Evolutionary conservation across 257 asterid species (phyloP).

Genomic region (Salvia hispanica): DNA sequence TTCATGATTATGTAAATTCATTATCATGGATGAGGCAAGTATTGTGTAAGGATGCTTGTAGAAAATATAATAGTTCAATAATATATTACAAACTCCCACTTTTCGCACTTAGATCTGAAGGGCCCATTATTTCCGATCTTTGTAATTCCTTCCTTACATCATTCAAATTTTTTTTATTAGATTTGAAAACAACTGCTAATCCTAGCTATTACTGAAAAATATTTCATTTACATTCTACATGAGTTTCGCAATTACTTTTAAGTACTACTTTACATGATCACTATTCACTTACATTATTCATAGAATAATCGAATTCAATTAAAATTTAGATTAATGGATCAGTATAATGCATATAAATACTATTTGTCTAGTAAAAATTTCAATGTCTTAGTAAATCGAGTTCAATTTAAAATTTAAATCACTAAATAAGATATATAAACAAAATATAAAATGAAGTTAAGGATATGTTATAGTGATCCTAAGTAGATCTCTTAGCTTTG

Average conservation of each 20-base stretch:
- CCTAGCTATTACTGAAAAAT: too few relatives aligned
- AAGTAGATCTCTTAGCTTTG: conserved; percentile 58
- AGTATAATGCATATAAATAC: too few relatives aligned
- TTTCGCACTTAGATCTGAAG: conserved; percentile 35
- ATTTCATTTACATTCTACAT: too few relatives aligned
- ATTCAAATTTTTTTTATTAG: background rate
- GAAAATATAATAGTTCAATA: background rate
- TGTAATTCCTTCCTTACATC: conserved; percentile 17
- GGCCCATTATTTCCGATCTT: conserved; percentile 30
- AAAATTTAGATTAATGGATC: too few relatives aligned
- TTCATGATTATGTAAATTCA: conserved; percentile 59
- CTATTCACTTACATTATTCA: too few relatives aligned
- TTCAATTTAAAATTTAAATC: background rate
- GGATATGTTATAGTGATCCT: conserved; percentile 50
- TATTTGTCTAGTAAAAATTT: too few relatives aligned
- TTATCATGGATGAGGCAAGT: conserved; percentile 26
- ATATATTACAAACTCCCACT: background rate
- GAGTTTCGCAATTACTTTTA: too few relatives aligned
- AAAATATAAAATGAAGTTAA: conserved; percentile 8
- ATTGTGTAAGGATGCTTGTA: conserved; percentile 33
- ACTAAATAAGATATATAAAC: background rate
- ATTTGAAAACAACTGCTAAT: too few relatives aligned
- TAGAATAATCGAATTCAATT: too few relatives aligned
- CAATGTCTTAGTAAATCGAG: too few relatives aligned
- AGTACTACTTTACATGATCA: too few relatives aligned